Base-by-base conservation (phyloP, 371 early-diverging fungal genomes). In the Blakeslea trispora region DNA sequence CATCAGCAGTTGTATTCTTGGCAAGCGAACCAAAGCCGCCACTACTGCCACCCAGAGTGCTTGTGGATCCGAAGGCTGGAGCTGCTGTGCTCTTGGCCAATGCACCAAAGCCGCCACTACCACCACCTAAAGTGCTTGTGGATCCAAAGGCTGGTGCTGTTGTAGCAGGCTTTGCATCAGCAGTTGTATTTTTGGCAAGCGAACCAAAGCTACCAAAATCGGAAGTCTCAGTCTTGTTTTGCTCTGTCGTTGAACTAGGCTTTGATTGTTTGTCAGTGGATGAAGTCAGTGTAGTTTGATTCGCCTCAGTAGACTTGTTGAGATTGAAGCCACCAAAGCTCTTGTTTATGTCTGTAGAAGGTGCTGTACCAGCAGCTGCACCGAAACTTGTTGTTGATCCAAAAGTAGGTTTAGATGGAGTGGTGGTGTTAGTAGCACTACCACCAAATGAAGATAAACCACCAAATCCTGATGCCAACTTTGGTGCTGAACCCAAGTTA, bases 391-490 rank as follows among this genome's bases (percentile, higher is more conserved):
- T 41, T 7, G 61, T 15, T 15, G 57, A 24, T 17, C 63, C 62
- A 62, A 62, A 62, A 11, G 63, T 44, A 21, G 69, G 59, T 4
- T 53, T 52, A 11, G 66, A 21, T 5, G 22, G 11, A 10, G 54
- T 5, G 68, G 49, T n/a, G 69, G 59, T 3, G 59, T 42, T n/a
- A 14, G 63, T 45, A 22, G 44, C 14, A 32, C 19, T 44, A 15
- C 19, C 44, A 19, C 24, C 22, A 35, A 23, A 5, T 31, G 57
- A 34, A n/a, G 47, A 15, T 3, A 47, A 17, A 42, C 64, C 44
- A 9, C 66, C 69, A 60, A 69, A 68, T 22, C 65, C 65, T 35
- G 70, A 50, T 7, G 55, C 21, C 34, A 65, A 54, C 5, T 47
- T 50, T 40, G 59, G 34, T 5, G 59, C 45, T 19, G 59, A 40